phyloP scores from a whole-genome alignment of 2,329 filamentous ascomycete genomes.

The Sphaceloma murrayae region DNA sequence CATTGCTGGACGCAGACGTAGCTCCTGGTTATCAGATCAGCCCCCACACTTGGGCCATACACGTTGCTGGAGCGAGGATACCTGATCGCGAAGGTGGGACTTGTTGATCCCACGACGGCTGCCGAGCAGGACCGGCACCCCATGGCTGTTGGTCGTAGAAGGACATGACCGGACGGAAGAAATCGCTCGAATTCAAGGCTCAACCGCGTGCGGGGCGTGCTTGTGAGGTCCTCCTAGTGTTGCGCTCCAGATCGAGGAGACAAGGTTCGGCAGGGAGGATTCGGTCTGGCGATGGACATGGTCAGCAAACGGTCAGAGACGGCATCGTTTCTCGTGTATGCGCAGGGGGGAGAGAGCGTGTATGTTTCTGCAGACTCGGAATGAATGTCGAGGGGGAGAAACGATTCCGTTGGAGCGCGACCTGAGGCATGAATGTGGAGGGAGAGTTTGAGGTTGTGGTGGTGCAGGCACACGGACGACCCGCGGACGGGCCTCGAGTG shows the following conservation, averaged over 20 bases:
- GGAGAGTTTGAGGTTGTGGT: slow-evolving; percentile 6
- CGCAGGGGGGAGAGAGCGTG: not conserved
- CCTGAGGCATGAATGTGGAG: slow-evolving; percentile 12
- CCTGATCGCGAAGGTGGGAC: slow-evolving; percentile 63
- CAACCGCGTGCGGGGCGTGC: no score
- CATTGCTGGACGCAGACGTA: slow-evolving; percentile 61
- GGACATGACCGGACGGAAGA: slow-evolving; percentile 41
- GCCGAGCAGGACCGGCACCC: slow-evolving; percentile 54
- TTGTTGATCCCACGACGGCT: slow-evolving; percentile 64
- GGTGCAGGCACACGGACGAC: no score
- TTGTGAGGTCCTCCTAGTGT: no score
- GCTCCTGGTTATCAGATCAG: slow-evolving; percentile 53
- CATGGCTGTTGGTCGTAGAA: slow-evolving; percentile 57
- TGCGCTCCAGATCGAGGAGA: no score
- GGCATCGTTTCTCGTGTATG: not conserved
- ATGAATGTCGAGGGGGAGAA: no score
- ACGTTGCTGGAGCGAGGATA: slow-evolving; percentile 32
- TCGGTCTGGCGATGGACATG: slow-evolving; percentile 4
- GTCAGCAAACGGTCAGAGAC: slow-evolving; percentile 1
- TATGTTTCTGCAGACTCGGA: not conserved
- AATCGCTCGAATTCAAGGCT: no score
- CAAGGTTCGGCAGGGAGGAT: slow-evolving; percentile 1
- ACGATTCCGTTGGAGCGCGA: slow-evolving; percentile 1
- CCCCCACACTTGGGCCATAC: not conserved
- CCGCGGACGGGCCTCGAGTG: slow-evolving; percentile 13